Evolutionary conservation across 306 rosid species (phyloP), one percentile per base, ranked within the genome.

Genomic region (Inga laurina): DNA sequence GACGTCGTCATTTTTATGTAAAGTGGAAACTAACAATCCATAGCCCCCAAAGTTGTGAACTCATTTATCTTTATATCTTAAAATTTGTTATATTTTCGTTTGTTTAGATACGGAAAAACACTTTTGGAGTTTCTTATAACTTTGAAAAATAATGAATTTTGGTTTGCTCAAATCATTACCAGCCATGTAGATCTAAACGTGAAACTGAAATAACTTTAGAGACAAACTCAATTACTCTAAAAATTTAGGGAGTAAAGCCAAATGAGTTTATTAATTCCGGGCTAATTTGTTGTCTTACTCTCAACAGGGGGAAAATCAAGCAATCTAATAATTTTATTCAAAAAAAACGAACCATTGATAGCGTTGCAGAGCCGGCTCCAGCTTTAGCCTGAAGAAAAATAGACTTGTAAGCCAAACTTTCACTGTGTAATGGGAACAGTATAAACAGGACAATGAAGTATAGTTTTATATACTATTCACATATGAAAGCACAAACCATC

Each of bases 301-400:
- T 62, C 64, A 73, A 72, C 59, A 41, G 57, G 57, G 68, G 51
- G 54, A 46, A 16, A 32, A 8, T 19, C 2, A 56, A 56, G 62
- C 4, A 56, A 56, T 39, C 48, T 27, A 56, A 24, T 30, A 30
- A 30, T 43, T n/a, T n/a, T 32, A 15, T 19, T 41, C 9, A 76
- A 13, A 48, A n/a, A 70, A 44, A 24, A 73, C 61, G 32, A 83
- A 88, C 87, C 87, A 88, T 88, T 73, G 88, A 80, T 41, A 96
- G 89, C 13, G 97, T 94, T 59, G 88, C 88, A 82, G 91, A 85
- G 71, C 91, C 91, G 51, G 97, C 85, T 83, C 99, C 97, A 77
- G 94, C 97, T 86, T 96, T 96, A 59, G 98, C 98, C 97, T 96
- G 78, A 43, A 76, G 75, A 82, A 46, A 80, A 82, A 71, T n/a